phyloP scores from a whole-genome alignment of 2,329 filamentous ascomycete genomes.

The Alternaria infectoria region DNA sequence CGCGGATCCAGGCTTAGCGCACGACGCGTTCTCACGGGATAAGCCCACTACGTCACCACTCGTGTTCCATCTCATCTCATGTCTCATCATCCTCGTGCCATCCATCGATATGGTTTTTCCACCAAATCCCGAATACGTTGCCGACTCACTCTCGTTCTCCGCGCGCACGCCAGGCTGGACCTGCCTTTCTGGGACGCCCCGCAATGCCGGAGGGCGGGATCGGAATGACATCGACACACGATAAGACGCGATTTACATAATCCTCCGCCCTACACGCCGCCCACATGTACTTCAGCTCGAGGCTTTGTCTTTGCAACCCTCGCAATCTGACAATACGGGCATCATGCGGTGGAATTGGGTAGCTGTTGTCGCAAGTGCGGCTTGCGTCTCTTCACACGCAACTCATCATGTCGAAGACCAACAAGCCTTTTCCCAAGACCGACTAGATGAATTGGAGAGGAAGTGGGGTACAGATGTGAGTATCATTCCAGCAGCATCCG shows the following conservation, averaged over 20 bases:
- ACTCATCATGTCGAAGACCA: constrained; percentile 37
- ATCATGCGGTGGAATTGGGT: constrained; percentile 29
- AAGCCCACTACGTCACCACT: constrained; percentile 31
- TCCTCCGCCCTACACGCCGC: constrained; percentile 23
- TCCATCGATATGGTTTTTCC: neutral
- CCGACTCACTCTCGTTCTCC: neutral
- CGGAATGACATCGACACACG: constrained; percentile 23
- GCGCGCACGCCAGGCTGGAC: constrained; percentile 16
- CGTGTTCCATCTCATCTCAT: constrained; percentile 9
- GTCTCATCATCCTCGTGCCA: neutral
- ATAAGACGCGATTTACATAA: constrained; percentile 43
- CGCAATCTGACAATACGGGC: neutral
- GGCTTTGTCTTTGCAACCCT: neutral
- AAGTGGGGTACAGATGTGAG: constrained; percentile 53
- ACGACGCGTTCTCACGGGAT: constrained; percentile 40
- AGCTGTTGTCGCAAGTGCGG: constrained; percentile 19
- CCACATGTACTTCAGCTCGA: constrained; percentile 3
- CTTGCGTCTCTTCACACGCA: constrained; percentile 32
- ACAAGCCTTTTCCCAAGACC: constrained; percentile 36
- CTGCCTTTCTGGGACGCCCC: constrained; percentile 30
- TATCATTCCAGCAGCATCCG: neutral
- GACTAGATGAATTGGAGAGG: constrained; percentile 41
- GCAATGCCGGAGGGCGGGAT: constrained; percentile 15
- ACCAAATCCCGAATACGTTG: neutral
- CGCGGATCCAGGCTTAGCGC: constrained; percentile 14